These are phyloP conservation scores for Fraxinus anomala DNA, from an alignment of 257 asterid species.

Conservation along the genomic window DNA sequence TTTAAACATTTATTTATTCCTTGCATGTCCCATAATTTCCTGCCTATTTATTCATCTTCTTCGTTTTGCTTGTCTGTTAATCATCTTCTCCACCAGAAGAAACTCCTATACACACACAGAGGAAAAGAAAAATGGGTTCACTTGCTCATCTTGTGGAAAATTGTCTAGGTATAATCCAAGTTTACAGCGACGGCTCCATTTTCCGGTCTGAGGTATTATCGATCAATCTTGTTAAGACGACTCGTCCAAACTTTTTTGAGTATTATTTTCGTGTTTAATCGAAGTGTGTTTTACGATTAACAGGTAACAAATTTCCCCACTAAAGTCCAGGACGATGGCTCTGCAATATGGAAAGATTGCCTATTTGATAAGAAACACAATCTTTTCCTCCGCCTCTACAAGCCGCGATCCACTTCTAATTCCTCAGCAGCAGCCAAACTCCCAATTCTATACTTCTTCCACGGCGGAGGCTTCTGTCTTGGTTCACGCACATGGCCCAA, in stretches of 20 bases:
- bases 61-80: not conserved
- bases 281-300: not conserved
- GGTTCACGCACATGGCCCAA: conserved; percentile 79
- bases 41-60: conserved; percentile 29
- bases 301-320: conserved; percentile 32
- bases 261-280: not conserved
- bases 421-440: conserved; percentile 26
- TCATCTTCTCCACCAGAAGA: not conserved
- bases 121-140: conserved; percentile 44
- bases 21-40: conserved; percentile 5
- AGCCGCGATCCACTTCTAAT: conserved; percentile 29
- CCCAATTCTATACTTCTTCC: conserved; percentile 61
- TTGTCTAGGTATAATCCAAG: conserved; percentile 46
- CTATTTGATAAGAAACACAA: conserved; percentile 37
- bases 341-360: conserved; percentile 66
- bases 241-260: not conserved
- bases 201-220: conserved; percentile 30
- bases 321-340: conserved; percentile 54
- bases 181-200: conserved; percentile 64
- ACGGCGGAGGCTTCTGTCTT: conserved; percentile 82
- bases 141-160: conserved; percentile 54
- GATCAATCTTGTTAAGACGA: not conserved
- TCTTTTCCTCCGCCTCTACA: conserved; percentile 71
- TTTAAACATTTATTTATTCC: conserved; percentile 19
- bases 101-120: not conserved